Evolutionary conservation across 2,329 filamentous ascomycete genomes (phyloP), one percentile per base, ranked within the genome.

Genomic region (Alternaria brassicae): DNA sequence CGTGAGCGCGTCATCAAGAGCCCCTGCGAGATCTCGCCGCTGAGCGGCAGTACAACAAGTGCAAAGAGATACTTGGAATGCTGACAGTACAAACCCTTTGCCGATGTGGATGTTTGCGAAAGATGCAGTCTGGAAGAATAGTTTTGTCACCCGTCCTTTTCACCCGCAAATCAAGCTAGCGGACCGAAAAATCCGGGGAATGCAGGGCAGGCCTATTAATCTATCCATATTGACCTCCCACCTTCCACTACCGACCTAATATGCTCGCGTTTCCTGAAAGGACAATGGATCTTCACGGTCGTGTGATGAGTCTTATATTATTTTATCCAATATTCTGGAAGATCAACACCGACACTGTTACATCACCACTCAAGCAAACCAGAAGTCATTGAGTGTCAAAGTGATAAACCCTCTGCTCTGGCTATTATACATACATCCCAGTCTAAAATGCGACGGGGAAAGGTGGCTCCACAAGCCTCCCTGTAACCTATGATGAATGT

Each of bases 391-490:
- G 42, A 61, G 42, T 51, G 45, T 62, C 39, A 51, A 62, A 62
- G 32, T 36, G 42, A 48, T 62, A 60, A 49, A 61, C 50, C 19
- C 37, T 23, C 19, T 40, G n/a, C n/a, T 58, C 50, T 62, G 63
- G 63, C 62, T 70, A 70, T 72, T 70, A 69, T 72, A 70, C 69
- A 72, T 68, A 61, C 63, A 62, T 61, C 58, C 58, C 53, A 63
- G 53, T 65, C 69, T 71, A 71, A 49, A 53, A 62, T 56, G 66
- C 65, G 58, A 61, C 64, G 58, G 69, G 63, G 69, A 72, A 70
- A 72, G 68, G 53, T 63, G 66, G 67, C 69, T 60, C 59, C 59
- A 56, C 36, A 66, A 58, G 60, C 69, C 68, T 70, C 68, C 69
- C 68, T 53, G 49, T 55, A 53, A 51, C 63, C 62, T 63, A 52